Base-by-base conservation (phyloP, 345 rosid genomes). In the Sonneratia caseolaris region DNA sequence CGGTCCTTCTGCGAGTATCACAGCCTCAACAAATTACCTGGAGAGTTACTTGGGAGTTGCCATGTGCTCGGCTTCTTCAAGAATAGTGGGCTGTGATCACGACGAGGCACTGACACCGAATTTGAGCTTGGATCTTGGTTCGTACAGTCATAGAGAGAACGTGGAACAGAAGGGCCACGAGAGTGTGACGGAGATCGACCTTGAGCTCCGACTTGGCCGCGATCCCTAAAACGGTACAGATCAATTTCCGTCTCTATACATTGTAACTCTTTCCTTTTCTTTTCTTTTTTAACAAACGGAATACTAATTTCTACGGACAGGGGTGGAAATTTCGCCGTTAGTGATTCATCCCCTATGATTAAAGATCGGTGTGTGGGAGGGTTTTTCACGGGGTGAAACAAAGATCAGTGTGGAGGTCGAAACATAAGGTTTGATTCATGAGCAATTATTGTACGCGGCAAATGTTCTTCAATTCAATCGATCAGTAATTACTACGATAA, bases 201-300 rank as follows among this genome's bases (percentile, higher is more conserved):
- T 71, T 53, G 74, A 71, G 68, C 74, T 71, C 5, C 74, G 74
- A 71, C 74, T 71, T 3, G 74, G 74, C 37, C 68, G 57, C 0
- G 56, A 71, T 45, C 74, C 74, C 0, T 71, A 19, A 61, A 37
- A 42, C 47, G 59, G 59, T 55, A 55, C 18, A 3, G 18, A 13
- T 16, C 2, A 16, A 55, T 18, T 55, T 13, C 59, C 16, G 9
- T 12, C 59, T 18, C n/a, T 27, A 27, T 55, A 55, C 18, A 12
- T 18, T 18, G 18, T 16, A 21, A 55, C 7, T 27, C 32, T 27
- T 22, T 40, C 9, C 43, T 40, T 40, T 7, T 55, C 2, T 55
- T 55, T 55, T 21, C 3, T 55, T 55, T 21, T 4, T 13, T 18
- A 55, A 55, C 21, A 55, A 21, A 55, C 22, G n/a, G n/a, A 8